Evolutionary conservation across 73 alveolate species (phyloP).

Genomic region (Blepharisma japonicum): DNA sequence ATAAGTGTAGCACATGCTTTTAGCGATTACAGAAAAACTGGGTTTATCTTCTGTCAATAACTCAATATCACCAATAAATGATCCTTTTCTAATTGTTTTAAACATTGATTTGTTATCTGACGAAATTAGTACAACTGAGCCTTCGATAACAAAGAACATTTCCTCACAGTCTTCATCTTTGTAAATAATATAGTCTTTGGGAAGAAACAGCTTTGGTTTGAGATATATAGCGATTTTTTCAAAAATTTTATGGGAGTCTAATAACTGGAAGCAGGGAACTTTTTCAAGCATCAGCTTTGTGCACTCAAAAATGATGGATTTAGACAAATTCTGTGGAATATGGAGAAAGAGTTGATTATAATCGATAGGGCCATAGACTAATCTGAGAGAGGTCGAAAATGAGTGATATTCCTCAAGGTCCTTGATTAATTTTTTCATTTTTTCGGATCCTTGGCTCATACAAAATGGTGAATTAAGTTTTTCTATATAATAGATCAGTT

Average conservation of each 20-base stretch:
- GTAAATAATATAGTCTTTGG: conserved; percentile 54
- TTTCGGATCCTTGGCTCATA: not conserved
- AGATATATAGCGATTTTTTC: conserved; percentile 27
- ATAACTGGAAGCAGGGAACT: not conserved
- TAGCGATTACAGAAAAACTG: conserved; percentile 49
- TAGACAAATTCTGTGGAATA: conserved; percentile 23
- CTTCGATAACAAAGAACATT: conserved; percentile 64
- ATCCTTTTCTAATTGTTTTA: conserved; percentile 43
- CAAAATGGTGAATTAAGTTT: conserved; percentile 13
- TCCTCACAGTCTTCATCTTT: conserved; percentile 63
- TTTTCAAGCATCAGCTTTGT: not conserved
- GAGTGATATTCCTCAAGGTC: conserved; percentile 3
- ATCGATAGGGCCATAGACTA: not conserved
- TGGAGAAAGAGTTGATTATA: not conserved
- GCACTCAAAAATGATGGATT: not conserved
- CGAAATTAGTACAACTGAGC: conserved; percentile 44
- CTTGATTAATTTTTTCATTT: not conserved
- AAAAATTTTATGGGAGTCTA: not conserved
- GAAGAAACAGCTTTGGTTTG: conserved; percentile 44
- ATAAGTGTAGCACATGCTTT: conserved; percentile 43
- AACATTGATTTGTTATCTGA: conserved; percentile 50
- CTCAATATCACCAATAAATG: conserved; percentile 64
- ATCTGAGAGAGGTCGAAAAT: not conserved
- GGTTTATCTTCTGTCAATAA: conserved; percentile 47
- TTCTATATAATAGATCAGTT: not conserved